Conservation (phyloP, 345 rosid species). For the Aquilaria yunnanensis region DNA sequence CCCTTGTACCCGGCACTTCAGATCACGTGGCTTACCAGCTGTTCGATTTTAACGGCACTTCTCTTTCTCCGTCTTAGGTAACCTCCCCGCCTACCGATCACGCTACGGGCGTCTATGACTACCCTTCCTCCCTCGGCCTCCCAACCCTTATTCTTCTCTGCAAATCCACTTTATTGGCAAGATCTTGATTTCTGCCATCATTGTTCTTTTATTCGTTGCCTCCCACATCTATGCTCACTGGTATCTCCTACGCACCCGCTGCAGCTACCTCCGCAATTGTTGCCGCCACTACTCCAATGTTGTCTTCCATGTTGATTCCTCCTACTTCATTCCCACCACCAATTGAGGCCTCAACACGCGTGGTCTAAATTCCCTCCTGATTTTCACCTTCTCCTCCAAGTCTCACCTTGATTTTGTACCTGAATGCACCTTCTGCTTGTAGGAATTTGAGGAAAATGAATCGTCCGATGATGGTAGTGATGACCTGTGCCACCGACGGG, state of each 20-base stretch:
- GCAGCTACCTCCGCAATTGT: constrained; percentile 31
- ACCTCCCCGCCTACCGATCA: too few species aligned
- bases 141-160: too few species aligned
- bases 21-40: too few species aligned
- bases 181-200: constrained; percentile 62
- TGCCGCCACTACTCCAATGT: constrained; percentile 30
- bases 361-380: constrained; percentile 59
- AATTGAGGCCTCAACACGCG: constrained; percentile 50
- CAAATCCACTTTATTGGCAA: constrained; percentile 35
- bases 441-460: constrained; percentile 73
- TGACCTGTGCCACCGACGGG: too few species aligned
- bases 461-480: constrained; percentile 3
- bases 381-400: constrained; percentile 44
- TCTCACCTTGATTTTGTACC: constrained; percentile 32
- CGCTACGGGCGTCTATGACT: too few species aligned
- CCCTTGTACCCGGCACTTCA: too few species aligned
- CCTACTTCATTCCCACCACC: neutral
- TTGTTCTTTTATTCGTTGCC: constrained; percentile 65
- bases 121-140: too few species aligned
- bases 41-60: too few species aligned
- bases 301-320: constrained; percentile 40
- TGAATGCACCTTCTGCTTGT: constrained; percentile 85
- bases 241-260: constrained; percentile 64
- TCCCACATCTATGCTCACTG: constrained; percentile 90
- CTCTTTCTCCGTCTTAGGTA: too few species aligned